A percentile compares a stretch with the other conserved stretches of the same genome.
phyloP scores from a whole-genome alignment of 768 basidiomycete genomes.

The Pleurotus tuber-regium region DNA sequence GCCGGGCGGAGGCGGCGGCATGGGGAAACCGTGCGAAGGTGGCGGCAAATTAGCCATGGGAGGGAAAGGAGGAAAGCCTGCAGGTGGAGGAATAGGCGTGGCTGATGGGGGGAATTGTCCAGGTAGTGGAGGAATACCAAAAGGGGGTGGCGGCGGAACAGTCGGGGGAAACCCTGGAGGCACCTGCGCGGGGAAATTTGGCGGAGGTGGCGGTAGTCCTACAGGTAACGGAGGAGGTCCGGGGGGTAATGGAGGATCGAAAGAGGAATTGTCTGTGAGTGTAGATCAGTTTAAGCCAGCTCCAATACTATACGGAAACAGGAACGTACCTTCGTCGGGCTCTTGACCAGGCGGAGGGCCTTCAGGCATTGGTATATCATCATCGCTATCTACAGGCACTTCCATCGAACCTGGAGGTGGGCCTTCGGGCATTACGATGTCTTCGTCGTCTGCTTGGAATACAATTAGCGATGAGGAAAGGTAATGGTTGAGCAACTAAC shows the following conservation, averaged over 20 bases:
- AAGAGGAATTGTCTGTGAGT: constrained; percentile 14
- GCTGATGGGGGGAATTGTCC: constrained; percentile 14
- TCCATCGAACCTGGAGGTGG: constrained; percentile 54
- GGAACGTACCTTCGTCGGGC: constrained; percentile 17
- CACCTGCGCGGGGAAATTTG: constrained; percentile 24
- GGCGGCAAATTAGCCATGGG: constrained; percentile 15
- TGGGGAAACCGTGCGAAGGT: constrained; percentile 19
- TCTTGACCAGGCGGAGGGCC: constrained; percentile 59
- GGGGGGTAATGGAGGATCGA: constrained; percentile 19
- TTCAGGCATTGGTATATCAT: constrained; percentile 88
- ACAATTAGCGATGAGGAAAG: constrained; percentile 4
- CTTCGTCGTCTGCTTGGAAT: constrained; percentile 43
- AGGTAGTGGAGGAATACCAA: constrained; percentile 17
- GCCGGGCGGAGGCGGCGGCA: constrained; percentile 56
- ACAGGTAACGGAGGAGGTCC: constrained; percentile 24
- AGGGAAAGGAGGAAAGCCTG: constrained; percentile 25
- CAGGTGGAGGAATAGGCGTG: constrained; percentile 25
- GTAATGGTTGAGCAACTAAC: constrained; percentile 16
- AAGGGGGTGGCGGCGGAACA: constrained; percentile 27
- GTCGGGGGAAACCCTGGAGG: constrained; percentile 13
- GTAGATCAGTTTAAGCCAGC: constrained; percentile 12
- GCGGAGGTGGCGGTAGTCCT: constrained; percentile 27
- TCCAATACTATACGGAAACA: not conserved
- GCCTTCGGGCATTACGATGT: constrained; percentile 63
- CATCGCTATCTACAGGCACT: constrained; percentile 69